Conservation (phyloP, 805 yeast genomes). For the Maudiozyma barnettii region DNA sequence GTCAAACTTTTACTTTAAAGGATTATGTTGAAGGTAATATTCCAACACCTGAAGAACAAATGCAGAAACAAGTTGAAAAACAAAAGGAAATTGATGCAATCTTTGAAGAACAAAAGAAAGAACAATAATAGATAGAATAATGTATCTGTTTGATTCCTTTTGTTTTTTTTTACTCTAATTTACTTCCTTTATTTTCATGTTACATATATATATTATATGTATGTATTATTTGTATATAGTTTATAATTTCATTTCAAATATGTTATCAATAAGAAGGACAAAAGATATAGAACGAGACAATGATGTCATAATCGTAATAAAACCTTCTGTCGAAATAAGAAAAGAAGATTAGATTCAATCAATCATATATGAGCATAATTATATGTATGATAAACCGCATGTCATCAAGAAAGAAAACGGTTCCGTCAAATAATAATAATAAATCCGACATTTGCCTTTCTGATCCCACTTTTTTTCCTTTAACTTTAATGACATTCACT, state of each 20-base stretch:
- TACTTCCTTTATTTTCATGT: not conserved
- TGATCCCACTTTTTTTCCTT: not conserved
- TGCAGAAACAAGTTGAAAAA: constrained; percentile 35
- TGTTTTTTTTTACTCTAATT: no score
- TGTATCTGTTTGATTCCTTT: not conserved
- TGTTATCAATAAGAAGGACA: not conserved
- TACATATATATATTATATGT: not conserved
- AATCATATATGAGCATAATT: no score
- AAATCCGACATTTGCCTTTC: not conserved
- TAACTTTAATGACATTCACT: no score
- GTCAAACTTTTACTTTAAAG: constrained; percentile 67
- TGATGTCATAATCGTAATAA: no score
- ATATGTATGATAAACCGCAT: no score
- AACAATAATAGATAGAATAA: not conserved
- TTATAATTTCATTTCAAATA: no score
- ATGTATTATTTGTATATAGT: not conserved
- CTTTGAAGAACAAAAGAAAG: constrained; percentile 24
- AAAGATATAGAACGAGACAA: no score
- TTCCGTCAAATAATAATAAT: no score
- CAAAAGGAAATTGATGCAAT: constrained; percentile 32
- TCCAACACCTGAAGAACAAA: constrained; percentile 61
- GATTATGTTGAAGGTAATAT: constrained; percentile 77
- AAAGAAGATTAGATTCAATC: no score
- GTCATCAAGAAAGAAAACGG: not conserved
- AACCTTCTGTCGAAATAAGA: no score